phyloP scores from a whole-genome alignment of 768 basidiomycete species.

The Tylopilus sp. region DNA sequence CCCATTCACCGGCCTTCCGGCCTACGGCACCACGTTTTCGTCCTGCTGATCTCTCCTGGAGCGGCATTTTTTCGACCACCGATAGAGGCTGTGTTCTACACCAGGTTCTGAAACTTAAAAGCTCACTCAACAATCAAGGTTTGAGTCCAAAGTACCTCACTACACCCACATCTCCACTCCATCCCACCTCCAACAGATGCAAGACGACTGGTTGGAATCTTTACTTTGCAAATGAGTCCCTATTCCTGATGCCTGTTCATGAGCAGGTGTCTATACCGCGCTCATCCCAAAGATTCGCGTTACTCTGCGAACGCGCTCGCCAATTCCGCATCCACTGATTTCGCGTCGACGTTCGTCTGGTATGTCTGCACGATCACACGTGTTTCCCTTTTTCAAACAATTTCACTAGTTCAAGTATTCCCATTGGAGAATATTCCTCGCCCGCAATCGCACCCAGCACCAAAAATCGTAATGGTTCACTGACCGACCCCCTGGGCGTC shows the following conservation, averaged over 20 bases:
- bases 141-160: neutral
- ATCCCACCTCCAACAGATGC: slow-evolving; percentile 9
- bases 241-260: neutral
- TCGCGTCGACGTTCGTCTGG: neutral
- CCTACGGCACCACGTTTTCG: neutral
- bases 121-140: neutral
- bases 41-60: slow-evolving; percentile 3
- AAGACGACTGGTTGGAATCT: slow-evolving; percentile 4
- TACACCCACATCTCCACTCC: neutral
- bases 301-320: neutral
- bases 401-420: neutral
- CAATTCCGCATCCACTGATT: neutral
- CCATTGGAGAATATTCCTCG: neutral
- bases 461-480: neutral
- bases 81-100: slow-evolving; percentile 13
- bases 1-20: neutral
- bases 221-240: neutral
- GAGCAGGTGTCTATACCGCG: neutral
- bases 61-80: neutral
- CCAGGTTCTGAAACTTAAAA: slow-evolving; percentile 9
- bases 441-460: neutral
- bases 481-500: neutral
- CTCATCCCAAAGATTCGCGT: neutral
- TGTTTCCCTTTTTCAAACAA: slow-evolving; percentile 4
- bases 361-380: slow-evolving; percentile 5